Conservation (phyloP, 2,329 filamentous ascomycete genomes). For the Scortechinia acanthostroma region DNA sequence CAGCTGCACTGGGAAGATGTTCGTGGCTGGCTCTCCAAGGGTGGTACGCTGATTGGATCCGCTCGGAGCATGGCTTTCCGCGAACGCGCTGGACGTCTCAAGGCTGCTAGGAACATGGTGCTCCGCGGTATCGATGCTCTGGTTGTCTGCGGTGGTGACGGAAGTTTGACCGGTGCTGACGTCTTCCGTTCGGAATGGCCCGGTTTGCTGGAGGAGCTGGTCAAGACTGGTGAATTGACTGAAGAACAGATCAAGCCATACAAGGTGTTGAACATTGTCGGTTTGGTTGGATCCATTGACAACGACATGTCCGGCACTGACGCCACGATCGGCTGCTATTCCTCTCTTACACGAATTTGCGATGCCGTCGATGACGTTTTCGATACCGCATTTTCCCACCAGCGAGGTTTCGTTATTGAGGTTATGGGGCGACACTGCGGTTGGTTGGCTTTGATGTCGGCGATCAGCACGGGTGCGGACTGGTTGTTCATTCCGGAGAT, state of each 20-base stretch:
- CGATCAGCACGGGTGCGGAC: constrained; percentile 88
- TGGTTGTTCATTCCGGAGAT: constrained; percentile 96
- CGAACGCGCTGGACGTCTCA: constrained; percentile 50
- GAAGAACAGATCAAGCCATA: constrained; percentile 68
- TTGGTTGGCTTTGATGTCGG: constrained; percentile 93
- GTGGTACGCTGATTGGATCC: constrained; percentile 63
- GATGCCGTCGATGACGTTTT: constrained; percentile 96
- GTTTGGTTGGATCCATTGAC: constrained; percentile 92
- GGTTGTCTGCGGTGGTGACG: constrained; percentile 64
- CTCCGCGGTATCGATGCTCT: constrained; percentile 60
- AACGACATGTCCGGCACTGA: constrained; percentile 97
- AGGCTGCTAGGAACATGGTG: constrained; percentile 63
- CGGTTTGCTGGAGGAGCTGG: constrained; percentile 76
- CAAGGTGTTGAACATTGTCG: constrained; percentile 87
- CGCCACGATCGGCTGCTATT: constrained; percentile 95
- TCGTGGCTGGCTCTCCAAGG: constrained; percentile 58
- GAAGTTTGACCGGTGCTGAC: constrained; percentile 33
- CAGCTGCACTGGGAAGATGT: constrained; percentile 65
- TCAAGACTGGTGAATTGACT: constrained; percentile 65
- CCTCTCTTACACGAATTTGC: constrained; percentile 84
- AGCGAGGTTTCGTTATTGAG: constrained; percentile 92
- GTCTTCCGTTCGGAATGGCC: constrained; percentile 68
- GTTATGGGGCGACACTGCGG: constrained; percentile 98
- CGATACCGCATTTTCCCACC: constrained; percentile 87
- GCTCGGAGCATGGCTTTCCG: constrained; percentile 58